phyloP scores from a whole-genome alignment of 2,329 filamentous ascomycete genomes.

The Aspergillus pseudoviridinutans region DNA sequence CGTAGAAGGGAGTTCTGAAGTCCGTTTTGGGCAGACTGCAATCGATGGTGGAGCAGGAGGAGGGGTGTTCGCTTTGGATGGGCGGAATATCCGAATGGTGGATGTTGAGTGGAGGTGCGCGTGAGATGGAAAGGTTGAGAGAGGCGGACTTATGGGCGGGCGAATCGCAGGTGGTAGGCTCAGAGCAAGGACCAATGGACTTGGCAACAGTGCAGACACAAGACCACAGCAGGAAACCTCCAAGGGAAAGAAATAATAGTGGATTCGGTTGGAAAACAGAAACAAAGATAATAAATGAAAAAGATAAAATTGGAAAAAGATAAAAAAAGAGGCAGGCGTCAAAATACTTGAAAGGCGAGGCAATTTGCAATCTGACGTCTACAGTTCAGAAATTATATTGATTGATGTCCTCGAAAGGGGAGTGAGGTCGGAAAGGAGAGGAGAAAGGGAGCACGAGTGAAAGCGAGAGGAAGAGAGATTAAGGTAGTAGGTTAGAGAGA shows the following conservation, averaged over 20 bases:
- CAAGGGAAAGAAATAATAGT: constrained; percentile 1
- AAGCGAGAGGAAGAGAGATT: constrained; percentile 17
- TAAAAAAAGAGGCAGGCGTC: background rate
- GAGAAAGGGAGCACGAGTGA: constrained; percentile 13
- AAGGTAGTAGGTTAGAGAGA: constrained; percentile 14
- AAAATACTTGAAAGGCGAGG: no score
- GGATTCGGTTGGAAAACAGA: background rate
- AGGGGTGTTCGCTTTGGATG: constrained; percentile 30
- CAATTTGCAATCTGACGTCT: background rate
- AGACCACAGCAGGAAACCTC: constrained; percentile 13
- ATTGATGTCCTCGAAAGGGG: constrained; percentile 7
- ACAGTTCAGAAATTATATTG: constrained; percentile 6
- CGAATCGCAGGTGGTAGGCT: constrained; percentile 23
- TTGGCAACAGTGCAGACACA: constrained; percentile 29
- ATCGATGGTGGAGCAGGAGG: constrained; percentile 29
- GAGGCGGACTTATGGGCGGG: constrained; percentile 19
- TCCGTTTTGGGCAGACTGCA: constrained; percentile 52
- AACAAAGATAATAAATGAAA: constrained; percentile 4
- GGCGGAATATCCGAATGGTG: constrained; percentile 33
- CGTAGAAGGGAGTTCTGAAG: constrained; percentile 39
- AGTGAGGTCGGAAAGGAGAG: constrained; percentile 15
- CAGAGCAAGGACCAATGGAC: constrained; percentile 21
- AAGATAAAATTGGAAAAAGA: constrained; percentile 3
- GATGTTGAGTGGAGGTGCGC: constrained; percentile 27
- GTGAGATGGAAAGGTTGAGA: constrained; percentile 33